A percentile compares a stretch with the other conserved stretches of the same genome.
Evolutionary conservation across 805 yeast species (phyloP).

Genomic region (Torulaspora maleeae): DNA sequence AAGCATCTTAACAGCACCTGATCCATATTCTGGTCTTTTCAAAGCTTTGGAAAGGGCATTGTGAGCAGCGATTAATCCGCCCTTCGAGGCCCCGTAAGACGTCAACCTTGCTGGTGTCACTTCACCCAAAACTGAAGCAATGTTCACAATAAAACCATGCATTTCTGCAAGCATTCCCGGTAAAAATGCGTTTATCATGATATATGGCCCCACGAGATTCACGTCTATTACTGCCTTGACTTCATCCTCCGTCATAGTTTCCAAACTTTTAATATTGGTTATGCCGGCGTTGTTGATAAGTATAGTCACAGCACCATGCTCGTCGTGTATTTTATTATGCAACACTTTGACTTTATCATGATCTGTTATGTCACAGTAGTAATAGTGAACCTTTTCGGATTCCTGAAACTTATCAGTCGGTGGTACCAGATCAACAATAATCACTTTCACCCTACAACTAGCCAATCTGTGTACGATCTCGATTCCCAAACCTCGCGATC

Average conservation of each 20-base stretch:
- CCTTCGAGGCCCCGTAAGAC: slow-evolving; percentile 86
- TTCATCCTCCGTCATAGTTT: slow-evolving; percentile 51
- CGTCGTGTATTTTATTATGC: slow-evolving; percentile 40
- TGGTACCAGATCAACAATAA: slow-evolving; percentile 56
- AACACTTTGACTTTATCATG: slow-evolving; percentile 41
- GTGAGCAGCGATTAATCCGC: slow-evolving; percentile 80
- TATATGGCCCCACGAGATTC: slow-evolving; percentile 66
- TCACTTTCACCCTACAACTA: slow-evolving; percentile 45
- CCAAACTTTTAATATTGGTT: slow-evolving; percentile 51
- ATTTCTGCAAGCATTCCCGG: slow-evolving; percentile 60
- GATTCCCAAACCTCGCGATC: slow-evolving; percentile 71
- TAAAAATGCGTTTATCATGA: slow-evolving; percentile 62
- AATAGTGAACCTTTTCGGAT: slow-evolving; percentile 47
- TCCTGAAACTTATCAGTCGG: slow-evolving; percentile 28
- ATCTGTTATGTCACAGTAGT: slow-evolving; percentile 66
- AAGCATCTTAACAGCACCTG: slow-evolving; percentile 56
- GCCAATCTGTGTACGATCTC: slow-evolving; percentile 51
- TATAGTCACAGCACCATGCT: slow-evolving; percentile 56
- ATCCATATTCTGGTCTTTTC: slow-evolving; percentile 42
- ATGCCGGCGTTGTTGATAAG: slow-evolving; percentile 86
- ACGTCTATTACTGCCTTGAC: slow-evolving; percentile 60
- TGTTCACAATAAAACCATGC: slow-evolving; percentile 73
- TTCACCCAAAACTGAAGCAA: slow-evolving; percentile 82
- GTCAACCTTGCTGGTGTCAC: slow-evolving; percentile 75
- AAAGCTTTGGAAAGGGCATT: slow-evolving; percentile 68